Percentiles rank a stretch among this genome's conserved stretches.
Conservation (phyloP, 192 early-diverging fungal genomes). For the Powellomyces hirtus region DNA sequence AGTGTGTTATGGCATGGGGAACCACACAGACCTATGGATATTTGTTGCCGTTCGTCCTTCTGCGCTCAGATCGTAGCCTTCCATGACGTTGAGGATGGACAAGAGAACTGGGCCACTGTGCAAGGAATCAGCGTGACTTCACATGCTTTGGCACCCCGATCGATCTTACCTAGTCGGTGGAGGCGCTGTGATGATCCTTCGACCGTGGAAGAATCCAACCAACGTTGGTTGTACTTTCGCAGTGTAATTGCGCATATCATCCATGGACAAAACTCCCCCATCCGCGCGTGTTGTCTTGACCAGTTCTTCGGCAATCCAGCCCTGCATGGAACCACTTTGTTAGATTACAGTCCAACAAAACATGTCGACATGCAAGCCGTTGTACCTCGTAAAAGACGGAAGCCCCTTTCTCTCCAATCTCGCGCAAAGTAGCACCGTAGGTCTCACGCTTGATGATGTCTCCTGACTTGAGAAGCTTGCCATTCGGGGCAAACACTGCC, state of each 20-base stretch:
- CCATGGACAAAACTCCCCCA: slow-evolving; percentile 74
- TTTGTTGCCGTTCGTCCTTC: slow-evolving; percentile 62
- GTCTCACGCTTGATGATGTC: slow-evolving; percentile 45
- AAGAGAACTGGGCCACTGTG: slow-evolving; percentile 74
- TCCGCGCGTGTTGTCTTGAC: slow-evolving; percentile 57
- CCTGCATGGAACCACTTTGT: slow-evolving; percentile 7
- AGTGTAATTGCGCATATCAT: slow-evolving; percentile 71
- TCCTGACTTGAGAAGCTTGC: slow-evolving; percentile 63
- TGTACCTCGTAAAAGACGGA: slow-evolving; percentile 42
- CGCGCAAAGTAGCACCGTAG: slow-evolving; percentile 32
- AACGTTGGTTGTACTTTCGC: slow-evolving; percentile 59
- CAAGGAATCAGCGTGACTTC: neutral
- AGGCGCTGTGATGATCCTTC: slow-evolving; percentile 65
- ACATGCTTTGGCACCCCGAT: neutral
- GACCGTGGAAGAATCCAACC: slow-evolving; percentile 74
- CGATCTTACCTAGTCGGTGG: slow-evolving; percentile 62
- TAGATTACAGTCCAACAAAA: neutral
- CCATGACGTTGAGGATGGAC: slow-evolving; percentile 82
- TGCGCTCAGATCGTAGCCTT: slow-evolving; percentile 68
- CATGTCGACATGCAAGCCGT: too few relatives aligned
- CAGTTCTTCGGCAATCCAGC: slow-evolving; percentile 62
- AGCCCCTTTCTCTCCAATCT: slow-evolving; percentile 37
- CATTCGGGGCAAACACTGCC: slow-evolving; percentile 69
- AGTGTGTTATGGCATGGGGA: neutral
- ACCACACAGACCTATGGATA: slow-evolving; percentile 61